phyloP scores from a whole-genome alignment of 1,139 yeast species.

The Candida labiduridarum region DNA sequence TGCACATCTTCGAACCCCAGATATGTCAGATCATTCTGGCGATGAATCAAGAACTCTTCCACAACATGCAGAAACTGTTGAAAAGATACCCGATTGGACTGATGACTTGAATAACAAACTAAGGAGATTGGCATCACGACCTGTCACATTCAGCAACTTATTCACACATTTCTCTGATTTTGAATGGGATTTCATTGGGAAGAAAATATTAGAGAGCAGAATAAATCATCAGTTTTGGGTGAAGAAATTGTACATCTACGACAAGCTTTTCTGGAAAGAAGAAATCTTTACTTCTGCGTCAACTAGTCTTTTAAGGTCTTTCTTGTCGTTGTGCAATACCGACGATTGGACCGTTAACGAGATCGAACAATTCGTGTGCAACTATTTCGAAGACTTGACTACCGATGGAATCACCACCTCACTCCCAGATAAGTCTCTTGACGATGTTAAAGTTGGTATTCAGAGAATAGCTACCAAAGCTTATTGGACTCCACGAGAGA shows the following conservation, averaged over 20 bases:
- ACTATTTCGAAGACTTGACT: slow-evolving; percentile 7
- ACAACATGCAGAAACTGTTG: not conserved
- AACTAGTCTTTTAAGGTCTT: not conserved
- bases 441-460: slow-evolving; percentile 2
- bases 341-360: slow-evolving; percentile 8
- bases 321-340: not conserved
- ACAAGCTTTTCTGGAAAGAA: slow-evolving; percentile 12
- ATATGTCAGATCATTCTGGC: slow-evolving; percentile 8
- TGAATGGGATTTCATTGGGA: slow-evolving; percentile 6
- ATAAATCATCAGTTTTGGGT: not conserved
- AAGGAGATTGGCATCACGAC: not conserved
- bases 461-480: not conserved
- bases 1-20: slow-evolving; percentile 9
- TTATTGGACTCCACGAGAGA: slow-evolving; percentile 9
- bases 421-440: slow-evolving; percentile 7
- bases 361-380: slow-evolving; percentile 9
- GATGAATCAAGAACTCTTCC: slow-evolving; percentile 5
- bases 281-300: not conserved
- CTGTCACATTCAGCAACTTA: slow-evolving; percentile 12
- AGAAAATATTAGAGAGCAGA: slow-evolving; percentile 2
- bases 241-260: slow-evolving; percentile 3
- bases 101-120: not conserved
- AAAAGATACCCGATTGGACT: not conserved
- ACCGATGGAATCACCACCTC: not conserved
- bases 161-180: slow-evolving; percentile 12